phyloP scores from a whole-genome alignment of 192 early-diverging fungal species.

The Linderina pennispora region DNA sequence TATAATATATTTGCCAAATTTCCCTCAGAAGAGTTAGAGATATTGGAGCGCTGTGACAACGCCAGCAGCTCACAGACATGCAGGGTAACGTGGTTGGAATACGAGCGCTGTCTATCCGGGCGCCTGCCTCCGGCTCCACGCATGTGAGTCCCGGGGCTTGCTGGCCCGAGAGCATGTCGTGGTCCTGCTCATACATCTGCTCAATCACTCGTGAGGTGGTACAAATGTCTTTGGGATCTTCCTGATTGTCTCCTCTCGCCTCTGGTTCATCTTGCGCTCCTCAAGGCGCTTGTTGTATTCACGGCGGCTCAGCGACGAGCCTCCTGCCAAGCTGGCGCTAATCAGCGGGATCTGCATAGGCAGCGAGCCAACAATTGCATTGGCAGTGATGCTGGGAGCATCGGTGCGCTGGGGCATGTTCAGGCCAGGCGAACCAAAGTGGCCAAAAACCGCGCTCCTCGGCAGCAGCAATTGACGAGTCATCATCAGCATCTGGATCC shows the following conservation, averaged over 20 bases:
- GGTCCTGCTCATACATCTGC: slow-evolving; percentile 22
- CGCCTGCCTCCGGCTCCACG: slow-evolving; percentile 21
- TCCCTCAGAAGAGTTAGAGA: too few relatives aligned
- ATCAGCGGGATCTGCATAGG: slow-evolving; percentile 37
- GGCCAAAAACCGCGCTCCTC: slow-evolving; percentile 23
- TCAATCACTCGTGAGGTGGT: slow-evolving; percentile 38
- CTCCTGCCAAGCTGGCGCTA: slow-evolving; percentile 14
- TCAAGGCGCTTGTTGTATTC: slow-evolving; percentile 19
- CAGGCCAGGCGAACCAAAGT: slow-evolving; percentile 5
- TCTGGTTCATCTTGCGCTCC: slow-evolving; percentile 20
- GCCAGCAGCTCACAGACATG: too few relatives aligned
- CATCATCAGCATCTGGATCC: slow-evolving; percentile 19
- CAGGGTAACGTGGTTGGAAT: too few relatives aligned
- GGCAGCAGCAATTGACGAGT: slow-evolving; percentile 19
- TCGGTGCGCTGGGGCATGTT: background rate
- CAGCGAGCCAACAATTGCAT: slow-evolving; percentile 41
- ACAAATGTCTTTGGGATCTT: slow-evolving; percentile 40
- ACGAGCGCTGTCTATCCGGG: slow-evolving; percentile 32
- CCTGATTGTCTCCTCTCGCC: slow-evolving; percentile 21
- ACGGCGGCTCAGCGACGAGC: slow-evolving; percentile 21
- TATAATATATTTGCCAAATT: too few relatives aligned
- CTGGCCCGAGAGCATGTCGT: slow-evolving; percentile 34
- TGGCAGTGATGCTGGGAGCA: background rate
- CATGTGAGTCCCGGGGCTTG: slow-evolving; percentile 42
- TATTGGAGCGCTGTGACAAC: too few relatives aligned